These are phyloP conservation scores for Aspergillus terreus DNA, from an alignment of 2,329 filamentous ascomycete species.

Conservation along the genomic window DNA sequence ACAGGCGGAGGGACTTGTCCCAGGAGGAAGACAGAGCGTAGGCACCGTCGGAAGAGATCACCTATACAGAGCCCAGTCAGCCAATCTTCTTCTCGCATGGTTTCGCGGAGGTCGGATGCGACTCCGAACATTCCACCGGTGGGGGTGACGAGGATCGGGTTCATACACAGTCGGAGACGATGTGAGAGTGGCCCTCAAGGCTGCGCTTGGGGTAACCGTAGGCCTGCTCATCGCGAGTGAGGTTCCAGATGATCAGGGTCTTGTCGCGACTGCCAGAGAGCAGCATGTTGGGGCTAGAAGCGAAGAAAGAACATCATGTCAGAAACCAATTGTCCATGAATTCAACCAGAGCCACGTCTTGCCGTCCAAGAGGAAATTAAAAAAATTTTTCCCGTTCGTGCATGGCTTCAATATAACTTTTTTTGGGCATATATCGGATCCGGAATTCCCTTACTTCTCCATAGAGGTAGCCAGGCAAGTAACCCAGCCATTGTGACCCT, in stretches of 20 bases:
- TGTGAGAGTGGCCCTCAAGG: constrained; percentile 98
- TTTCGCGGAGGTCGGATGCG: no score
- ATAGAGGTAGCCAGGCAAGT: constrained; percentile 97
- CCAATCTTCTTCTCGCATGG: constrained; percentile 12
- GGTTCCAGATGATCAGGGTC: constrained; percentile 99
- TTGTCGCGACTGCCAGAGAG: constrained; percentile 97
- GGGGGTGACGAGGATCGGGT: constrained; percentile 18
- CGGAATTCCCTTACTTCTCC: constrained; percentile 73
- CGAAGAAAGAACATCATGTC: constrained; percentile 25
- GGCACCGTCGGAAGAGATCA: constrained; percentile 98
- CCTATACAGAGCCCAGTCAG: constrained; percentile 51
- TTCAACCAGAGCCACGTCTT: constrained; percentile 13
- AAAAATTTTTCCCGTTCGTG: constrained; percentile 6
- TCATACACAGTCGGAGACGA: constrained; percentile 99
- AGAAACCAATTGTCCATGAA: constrained; percentile 30
- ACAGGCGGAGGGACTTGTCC: constrained; percentile 99
- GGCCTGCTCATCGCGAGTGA: constrained; percentile 95
- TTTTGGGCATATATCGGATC: constrained; percentile 10
- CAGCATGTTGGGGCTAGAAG: constrained; percentile 92
- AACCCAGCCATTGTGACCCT: constrained; percentile 99
- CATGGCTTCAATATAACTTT: constrained; percentile 10
- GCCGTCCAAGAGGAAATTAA: constrained; percentile 12
- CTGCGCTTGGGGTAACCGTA: constrained; percentile 99
- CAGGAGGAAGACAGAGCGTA: constrained; percentile 98
- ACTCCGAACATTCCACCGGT: background rate